Conservation (phyloP, 2,329 filamentous ascomycete genomes). For the Coniochaeta sp. region DNA sequence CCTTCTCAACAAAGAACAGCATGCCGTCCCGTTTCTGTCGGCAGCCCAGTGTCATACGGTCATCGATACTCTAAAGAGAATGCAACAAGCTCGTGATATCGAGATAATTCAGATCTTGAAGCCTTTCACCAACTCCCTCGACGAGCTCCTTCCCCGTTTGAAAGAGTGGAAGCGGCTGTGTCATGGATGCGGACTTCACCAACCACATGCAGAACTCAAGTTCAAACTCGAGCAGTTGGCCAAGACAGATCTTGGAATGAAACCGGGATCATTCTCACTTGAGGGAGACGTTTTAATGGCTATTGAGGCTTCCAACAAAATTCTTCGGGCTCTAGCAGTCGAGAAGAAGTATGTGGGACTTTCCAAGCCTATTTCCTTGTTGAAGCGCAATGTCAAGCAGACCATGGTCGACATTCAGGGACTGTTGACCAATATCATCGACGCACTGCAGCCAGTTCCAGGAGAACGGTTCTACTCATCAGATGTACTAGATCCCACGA, state of each 20-base stretch:
- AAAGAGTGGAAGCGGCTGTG: background rate
- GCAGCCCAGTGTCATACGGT: background rate
- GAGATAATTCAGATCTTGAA: background rate
- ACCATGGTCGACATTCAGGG: background rate
- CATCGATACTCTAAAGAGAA: background rate
- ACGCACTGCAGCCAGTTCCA: background rate
- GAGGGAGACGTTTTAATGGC: background rate
- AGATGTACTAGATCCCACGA: background rate
- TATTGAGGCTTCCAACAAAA: background rate
- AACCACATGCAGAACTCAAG: background rate
- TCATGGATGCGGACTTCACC: background rate
- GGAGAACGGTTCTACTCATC: background rate
- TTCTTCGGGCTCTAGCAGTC: slow-evolving; percentile 3
- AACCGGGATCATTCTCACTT: background rate
- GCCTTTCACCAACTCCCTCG: background rate
- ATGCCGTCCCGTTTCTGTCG: background rate
- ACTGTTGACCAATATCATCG: background rate
- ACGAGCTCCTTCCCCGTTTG: background rate
- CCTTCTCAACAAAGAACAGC: background rate
- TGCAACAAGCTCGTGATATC: background rate
- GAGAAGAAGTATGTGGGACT: background rate
- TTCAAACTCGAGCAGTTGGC: background rate
- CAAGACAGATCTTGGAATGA: background rate
- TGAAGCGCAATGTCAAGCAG: background rate
- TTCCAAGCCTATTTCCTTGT: background rate